Evolutionary conservation across 2,329 filamentous ascomycete genomes (phyloP), one percentile per base, ranked within the genome.

Genomic region (Fusarium xylarioides): DNA sequence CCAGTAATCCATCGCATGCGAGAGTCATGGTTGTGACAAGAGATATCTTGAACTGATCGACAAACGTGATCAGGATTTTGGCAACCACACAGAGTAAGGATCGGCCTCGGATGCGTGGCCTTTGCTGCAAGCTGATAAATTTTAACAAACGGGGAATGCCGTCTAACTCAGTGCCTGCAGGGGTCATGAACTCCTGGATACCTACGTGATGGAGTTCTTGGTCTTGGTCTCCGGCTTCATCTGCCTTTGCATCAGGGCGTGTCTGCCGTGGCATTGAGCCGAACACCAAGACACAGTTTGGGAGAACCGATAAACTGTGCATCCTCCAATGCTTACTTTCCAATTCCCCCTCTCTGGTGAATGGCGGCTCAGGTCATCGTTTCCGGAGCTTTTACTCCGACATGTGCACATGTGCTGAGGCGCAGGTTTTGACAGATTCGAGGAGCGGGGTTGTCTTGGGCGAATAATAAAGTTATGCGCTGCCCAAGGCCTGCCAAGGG

Each of bases 361-460:
- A 10, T 8, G 11, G 19, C 32, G 6, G 3, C 32, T 40, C 50
- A 30, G 26, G 8, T 11, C 12, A 52, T 26, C 4, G 2, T 28
- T 16, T 16, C 34, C 71, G 71, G 71, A 74, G 67, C 49, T 44
- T 72, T 68, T 62, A 14, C 23, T 50, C 71, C 71, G 71, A 19
- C 12, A 10, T 43, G 14, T 7, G 11, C 28, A 19, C 12, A 10
- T 43, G 14, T 7, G 11, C 28, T 14, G 11, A 19, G 11, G 8
- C 4, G 18, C 12, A 34, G 14, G 37, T 10, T 34, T 52, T 46
- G 38, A 30, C 15, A 43, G 9, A 32, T 15, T 4, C 5, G 0
- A 15, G 16, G 7, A 37, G 38, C 49, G 55, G 68, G 54, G 61
- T 54, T 35, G 8, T 4, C 26, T 30, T 34, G 14, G 34, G 28